phyloP scores from a whole-genome alignment of 495 filamentous ascomycete species.

The Hypoxylon fuscum region DNA sequence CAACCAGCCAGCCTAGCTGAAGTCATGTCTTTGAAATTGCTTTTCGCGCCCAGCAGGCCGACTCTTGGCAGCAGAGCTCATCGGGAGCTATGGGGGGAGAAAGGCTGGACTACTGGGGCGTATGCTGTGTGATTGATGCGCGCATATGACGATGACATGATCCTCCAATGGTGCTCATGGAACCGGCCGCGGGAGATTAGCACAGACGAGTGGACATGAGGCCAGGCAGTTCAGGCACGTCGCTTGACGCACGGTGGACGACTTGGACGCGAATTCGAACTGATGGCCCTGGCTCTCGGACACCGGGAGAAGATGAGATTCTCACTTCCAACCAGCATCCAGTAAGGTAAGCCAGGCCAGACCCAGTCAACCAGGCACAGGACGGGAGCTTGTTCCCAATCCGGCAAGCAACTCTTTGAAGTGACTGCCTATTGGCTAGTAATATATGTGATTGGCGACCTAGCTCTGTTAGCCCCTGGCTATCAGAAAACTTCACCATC shows the following conservation, averaged over 20 bases:
- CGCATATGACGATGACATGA: slow-evolving; percentile 34
- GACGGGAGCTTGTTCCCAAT: slow-evolving; percentile 33
- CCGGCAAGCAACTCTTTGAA: slow-evolving; percentile 18
- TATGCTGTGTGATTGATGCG: slow-evolving; percentile 42
- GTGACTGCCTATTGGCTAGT: slow-evolving; percentile 22
- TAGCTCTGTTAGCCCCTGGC: slow-evolving; percentile 27
- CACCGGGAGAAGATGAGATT: slow-evolving; percentile 35
- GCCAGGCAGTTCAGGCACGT: slow-evolving; percentile 21
- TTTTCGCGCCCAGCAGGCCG: slow-evolving; percentile 30
- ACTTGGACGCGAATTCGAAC: not conserved
- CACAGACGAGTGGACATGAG: slow-evolving; percentile 27
- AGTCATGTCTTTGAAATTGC: slow-evolving; percentile 35
- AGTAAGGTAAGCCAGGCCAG: slow-evolving; percentile 5
- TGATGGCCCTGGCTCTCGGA: slow-evolving; percentile 13
- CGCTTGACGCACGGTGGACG: too few relatives aligned
- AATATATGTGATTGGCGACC: slow-evolving; percentile 23
- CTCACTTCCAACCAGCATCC: slow-evolving; percentile 16
- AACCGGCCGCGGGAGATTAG: slow-evolving; percentile 42
- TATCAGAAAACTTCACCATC: slow-evolving; percentile 23
- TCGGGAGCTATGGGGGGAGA: slow-evolving; percentile 12
- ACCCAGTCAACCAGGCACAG: slow-evolving; percentile 29
- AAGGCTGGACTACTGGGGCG: slow-evolving; percentile 21
- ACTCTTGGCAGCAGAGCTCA: slow-evolving; percentile 16
- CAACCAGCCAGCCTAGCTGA: slow-evolving; percentile 24
- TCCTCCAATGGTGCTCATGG: slow-evolving; percentile 32